Evolutionary conservation across 371 early-diverging fungal species (phyloP), one percentile per base, ranked within the genome.

Genomic region (Parasitella parasitica): DNA sequence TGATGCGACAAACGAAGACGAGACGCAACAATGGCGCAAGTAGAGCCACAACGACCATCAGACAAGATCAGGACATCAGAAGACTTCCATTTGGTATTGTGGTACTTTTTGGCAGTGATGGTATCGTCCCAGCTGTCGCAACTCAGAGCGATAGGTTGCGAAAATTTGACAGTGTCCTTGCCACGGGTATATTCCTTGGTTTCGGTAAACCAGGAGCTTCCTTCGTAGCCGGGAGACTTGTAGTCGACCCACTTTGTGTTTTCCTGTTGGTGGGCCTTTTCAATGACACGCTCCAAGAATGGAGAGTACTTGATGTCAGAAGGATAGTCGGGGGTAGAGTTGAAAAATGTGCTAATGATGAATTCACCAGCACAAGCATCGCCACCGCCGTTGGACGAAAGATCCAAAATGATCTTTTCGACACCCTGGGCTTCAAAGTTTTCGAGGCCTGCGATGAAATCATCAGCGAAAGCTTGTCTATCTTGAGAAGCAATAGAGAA

Each of bases 361-460:
- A 76, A 81, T 59, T 81, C 81, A 46, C 81, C 81, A 22, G 81
- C 81, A 65, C 81, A 81, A 3, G 81, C 81, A 65, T 81, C 81
- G 37, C 81, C 81, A 20, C 81, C 81, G 37, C 81, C 81, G 43
- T 81, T 81, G 9, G 74, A 64, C 5, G 81, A 81, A 9, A 81
- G 69, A 54, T 81, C 75, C 30, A 81, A 39, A 51, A 81, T 81
- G 26, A 81, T 76, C 49, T 77, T 81, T 32, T 77, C 71, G 27
- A 81, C 62, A 4, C 76, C 76, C 2, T 78, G 64, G 27, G 58
- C 52, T 48, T 73, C 75, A 64, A 81, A 81, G 5, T 69, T 41
- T 57, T 76, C 46, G 3, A 81, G 60, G 6, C 81, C 78, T 0
- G 52, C 35, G 5, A 72, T 65, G 22, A 81, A 71, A 8, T 70